phyloP scores from a whole-genome alignment of 306 rosid genomes.

The Acacia crassicarpa region DNA sequence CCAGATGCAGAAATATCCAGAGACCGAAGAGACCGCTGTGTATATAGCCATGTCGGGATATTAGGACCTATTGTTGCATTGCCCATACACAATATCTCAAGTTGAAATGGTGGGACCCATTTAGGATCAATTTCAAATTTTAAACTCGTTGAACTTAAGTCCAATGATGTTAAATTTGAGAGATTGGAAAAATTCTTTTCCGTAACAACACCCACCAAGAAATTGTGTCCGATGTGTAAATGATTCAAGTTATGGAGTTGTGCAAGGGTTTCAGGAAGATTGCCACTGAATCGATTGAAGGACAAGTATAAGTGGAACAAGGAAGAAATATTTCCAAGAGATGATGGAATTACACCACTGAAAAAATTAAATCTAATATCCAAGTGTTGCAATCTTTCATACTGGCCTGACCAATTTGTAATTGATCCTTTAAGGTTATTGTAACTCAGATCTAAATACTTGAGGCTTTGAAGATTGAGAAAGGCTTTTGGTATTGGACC shows the following conservation, averaged over 20 bases:
- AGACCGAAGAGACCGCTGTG: background rate
- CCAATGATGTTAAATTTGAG: background rate
- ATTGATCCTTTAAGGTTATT: background rate
- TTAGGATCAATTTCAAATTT: background rate
- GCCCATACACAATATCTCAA: accelerated
- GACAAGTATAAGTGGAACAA: background rate
- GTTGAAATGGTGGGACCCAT: background rate
- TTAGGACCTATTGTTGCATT: background rate
- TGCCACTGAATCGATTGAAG: background rate
- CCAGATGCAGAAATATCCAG: background rate
- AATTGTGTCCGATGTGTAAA: background rate
- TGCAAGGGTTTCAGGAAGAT: background rate
- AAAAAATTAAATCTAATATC: background rate
- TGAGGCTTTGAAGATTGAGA: background rate
- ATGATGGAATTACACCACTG: background rate
- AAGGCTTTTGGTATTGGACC: background rate
- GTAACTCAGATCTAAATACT: background rate
- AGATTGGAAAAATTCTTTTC: background rate
- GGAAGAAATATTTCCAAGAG: background rate
- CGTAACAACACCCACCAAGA: background rate
- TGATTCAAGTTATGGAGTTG: background rate
- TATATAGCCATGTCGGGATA: background rate
- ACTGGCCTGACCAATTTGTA: background rate
- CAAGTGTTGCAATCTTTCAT: background rate
- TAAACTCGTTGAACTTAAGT: background rate